Evolutionary conservation across 371 early-diverging fungal species (phyloP), one percentile per base, ranked within the genome.

Genomic region (Smittium mucronatum): DNA sequence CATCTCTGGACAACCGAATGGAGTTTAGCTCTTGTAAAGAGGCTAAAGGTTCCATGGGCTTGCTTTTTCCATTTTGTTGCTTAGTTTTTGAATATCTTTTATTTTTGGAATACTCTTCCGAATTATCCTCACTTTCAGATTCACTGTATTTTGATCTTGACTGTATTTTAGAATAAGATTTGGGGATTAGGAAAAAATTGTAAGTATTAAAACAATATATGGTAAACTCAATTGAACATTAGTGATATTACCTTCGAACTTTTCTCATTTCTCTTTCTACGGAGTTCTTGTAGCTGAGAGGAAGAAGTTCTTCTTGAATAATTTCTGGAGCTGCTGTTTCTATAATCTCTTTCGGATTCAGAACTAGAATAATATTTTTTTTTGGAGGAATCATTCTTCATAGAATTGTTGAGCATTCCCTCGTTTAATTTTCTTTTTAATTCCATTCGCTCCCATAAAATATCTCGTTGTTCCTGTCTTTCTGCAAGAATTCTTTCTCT

Each of bases 401-500:
- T 5, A 16, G 47, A 35, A 29, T 33, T 64, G 17, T 15, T 17
- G 8, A 17, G 34, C 36, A 36, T 28, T 67, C 67, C 67, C 47
- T 67, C 67, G 5, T 67, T 5, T 25, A 82, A 73, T 65, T 78
- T 82, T 36, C 72, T 71, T 34, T 79, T 83, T 36, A 82, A 63
- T 71, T 81, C 82, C 21, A 73, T 69, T 61, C 77, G 81, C 65
- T 81, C 82, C 47, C 72, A 72, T 47, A 80, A 70, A 57, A 75
- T 25, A 30, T 81, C 81, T 58, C 80, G 78, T 31, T 69, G 69
- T 69, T 90, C 90, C 57, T 87, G 87, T 67, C 91, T 87, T 65
- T 90, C 91, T 60, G 84, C 81, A 34, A 90, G 75, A 74, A 90
- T 89, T 35, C 83, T 81, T 72, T 90, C 91, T 75, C 91, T 84